Evolutionary conservation across 768 basidiomycete species (phyloP), one percentile per base, ranked within the genome.

Genomic region (Trichaptum fuscoviolaceum): DNA sequence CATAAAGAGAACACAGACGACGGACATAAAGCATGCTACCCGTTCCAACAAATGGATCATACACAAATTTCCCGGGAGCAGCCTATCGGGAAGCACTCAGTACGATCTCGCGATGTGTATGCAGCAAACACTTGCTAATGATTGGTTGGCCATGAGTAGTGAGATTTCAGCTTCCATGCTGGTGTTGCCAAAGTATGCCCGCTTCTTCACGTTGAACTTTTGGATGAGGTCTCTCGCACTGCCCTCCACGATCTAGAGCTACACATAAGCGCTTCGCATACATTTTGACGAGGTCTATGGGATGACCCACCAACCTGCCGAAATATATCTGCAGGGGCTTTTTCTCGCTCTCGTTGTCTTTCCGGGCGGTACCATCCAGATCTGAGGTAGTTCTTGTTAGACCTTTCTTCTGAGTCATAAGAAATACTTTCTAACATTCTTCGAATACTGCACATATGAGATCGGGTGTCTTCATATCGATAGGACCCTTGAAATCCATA

Each of bases 161-260:
- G 95, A 96, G 62, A 98, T 89, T 75, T 98, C 95, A 0, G 96
- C 87, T 70, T 97, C 96, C 97, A 99, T 99, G 71, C 92, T 93
- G 0, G 97, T 99, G 70, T 96, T 99, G 2, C 97, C 97, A 75
- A 87, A 98, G 73, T 92, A 99, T 17, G 80, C 79, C 9, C 97
- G 84, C 70, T 93, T 93, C 76, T 97, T 99, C 62, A 99, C 90
- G 67, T 93, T 89, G 67, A 93, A 96, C 64, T 78, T 84, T 62
- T 79, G 76, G 62, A 94, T 82, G 35, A 96, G 80, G 2, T 79
- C 73, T 6, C 96, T 86, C 0, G 92, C 91, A 27, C 83, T 80
- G 17, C 90, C 89, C 71, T 89, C 84, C 67, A 79, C 79, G 63
- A 88, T 68, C 91, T 84, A 79, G 2, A 12, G 20, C 42, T 67